Conservation (phyloP, 352 stramenopile species). For the Achlya hypogyna region DNA sequence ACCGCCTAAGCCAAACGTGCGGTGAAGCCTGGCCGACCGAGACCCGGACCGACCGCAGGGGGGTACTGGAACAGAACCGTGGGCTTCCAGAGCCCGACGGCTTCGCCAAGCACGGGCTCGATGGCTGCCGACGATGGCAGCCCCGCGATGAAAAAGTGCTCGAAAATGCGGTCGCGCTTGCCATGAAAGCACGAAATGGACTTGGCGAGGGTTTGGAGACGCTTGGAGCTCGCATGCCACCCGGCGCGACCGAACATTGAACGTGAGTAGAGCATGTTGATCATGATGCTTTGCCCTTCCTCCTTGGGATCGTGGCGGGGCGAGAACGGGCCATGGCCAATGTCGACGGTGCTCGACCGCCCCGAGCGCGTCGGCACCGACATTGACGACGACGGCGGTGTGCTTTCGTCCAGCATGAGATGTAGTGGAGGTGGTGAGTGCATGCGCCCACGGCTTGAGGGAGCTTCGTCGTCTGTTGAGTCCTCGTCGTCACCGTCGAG, state of each 20-base stretch:
- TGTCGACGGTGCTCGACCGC: conserved; percentile 25
- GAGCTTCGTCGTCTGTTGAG: conserved; percentile 27
- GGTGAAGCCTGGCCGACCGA: too few species aligned
- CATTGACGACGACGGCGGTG: neutral
- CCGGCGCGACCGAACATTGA: conserved; percentile 43
- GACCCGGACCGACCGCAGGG: conserved; percentile 30
- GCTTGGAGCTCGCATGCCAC: conserved; percentile 38
- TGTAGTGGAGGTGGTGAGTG: neutral
- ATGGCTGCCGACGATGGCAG: conserved; percentile 26
- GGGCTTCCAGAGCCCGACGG: conserved; percentile 60
- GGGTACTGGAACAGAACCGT: conserved; percentile 63
- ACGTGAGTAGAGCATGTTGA: conserved; percentile 63
- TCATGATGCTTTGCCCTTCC: conserved; percentile 39
- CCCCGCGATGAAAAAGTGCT: conserved; percentile 70
- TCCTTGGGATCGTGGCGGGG: conserved; percentile 17
- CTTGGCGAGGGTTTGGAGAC: conserved; percentile 50
- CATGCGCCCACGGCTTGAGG: neutral
- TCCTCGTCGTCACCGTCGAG: conserved; percentile 69
- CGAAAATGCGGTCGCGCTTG: conserved; percentile 73
- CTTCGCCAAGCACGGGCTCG: conserved; percentile 12
- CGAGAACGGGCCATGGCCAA: conserved; percentile 12
- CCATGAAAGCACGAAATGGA: conserved; percentile 76
- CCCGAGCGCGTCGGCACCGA: neutral
- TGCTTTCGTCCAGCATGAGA: neutral
- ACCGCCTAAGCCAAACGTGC: neutral